Percentiles rank a stretch among this genome's conserved stretches.
phyloP scores from a whole-genome alignment of 352 stramenopile genomes.

The Pythium inflatum region DNA sequence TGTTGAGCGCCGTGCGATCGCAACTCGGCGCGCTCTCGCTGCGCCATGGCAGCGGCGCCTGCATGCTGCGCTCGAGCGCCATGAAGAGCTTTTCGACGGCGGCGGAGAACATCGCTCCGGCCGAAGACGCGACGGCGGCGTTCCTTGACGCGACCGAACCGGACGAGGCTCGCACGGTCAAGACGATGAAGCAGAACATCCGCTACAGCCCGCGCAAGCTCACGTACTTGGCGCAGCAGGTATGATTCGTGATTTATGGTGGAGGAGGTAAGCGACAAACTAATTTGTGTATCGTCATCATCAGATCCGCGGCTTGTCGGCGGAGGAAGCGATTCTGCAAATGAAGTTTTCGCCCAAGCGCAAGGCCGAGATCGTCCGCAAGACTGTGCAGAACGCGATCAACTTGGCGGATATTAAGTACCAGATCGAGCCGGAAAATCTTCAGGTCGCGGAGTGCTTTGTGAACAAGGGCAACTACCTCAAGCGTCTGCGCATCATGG shows the following conservation, averaged over 20 bases:
- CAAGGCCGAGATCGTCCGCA: constrained; percentile 80
- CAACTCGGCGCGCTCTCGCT: constrained; percentile 65
- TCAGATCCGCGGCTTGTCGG: constrained; percentile 71
- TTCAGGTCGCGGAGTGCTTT: constrained; percentile 84
- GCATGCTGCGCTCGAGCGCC: constrained; percentile 21
- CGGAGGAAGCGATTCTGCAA: constrained; percentile 78
- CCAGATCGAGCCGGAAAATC: constrained; percentile 84
- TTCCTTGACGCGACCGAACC: constrained; percentile 70
- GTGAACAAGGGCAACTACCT: constrained; percentile 86
- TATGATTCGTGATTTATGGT: constrained; percentile 3
- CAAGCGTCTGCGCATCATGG: constrained; percentile 87
- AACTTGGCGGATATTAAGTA: constrained; percentile 90
- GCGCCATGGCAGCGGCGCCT: constrained; percentile 41
- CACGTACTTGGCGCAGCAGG: constrained; percentile 80
- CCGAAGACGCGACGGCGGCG: constrained; percentile 54
- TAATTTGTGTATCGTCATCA: neutral
- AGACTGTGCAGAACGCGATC: constrained; percentile 87
- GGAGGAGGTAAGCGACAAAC: neutral
- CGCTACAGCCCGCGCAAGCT: constrained; percentile 83
- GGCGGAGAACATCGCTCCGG: constrained; percentile 7
- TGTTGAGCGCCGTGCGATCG: constrained; percentile 66
- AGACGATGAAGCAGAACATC: constrained; percentile 85
- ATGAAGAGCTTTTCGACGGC: constrained; percentile 47
- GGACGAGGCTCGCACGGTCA: constrained; percentile 57
- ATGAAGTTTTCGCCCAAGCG: constrained; percentile 90